Conservation (phyloP, 2,329 filamentous ascomycete genomes). For the Incumbomyces lentus region DNA sequence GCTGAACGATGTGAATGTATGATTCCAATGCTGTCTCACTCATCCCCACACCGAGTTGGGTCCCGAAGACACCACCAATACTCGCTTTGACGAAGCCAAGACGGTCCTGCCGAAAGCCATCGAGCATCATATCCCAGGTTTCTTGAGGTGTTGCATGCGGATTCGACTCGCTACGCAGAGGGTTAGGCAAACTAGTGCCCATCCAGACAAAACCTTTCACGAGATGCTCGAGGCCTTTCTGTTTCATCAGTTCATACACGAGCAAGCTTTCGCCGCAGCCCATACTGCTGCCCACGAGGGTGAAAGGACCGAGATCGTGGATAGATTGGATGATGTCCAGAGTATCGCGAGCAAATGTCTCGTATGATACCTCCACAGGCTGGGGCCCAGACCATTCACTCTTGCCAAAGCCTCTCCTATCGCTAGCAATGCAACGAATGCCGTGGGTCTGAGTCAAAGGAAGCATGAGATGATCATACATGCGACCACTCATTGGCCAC, state of each 20-base stretch:
- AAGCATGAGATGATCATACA: conserved; percentile 24
- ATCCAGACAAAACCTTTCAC: conserved; percentile 23
- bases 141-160: conserved; percentile 20
- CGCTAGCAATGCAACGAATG: conserved; percentile 24
- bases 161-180: conserved; percentile 17
- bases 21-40: conserved; percentile 14
- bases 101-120: conserved; percentile 19
- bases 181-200: conserved; percentile 20
- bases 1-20: conserved; percentile 19
- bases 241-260: conserved; percentile 17
- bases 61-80: conserved; percentile 19
- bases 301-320: conserved; percentile 18
- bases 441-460: conserved; percentile 22
- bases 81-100: conserved; percentile 16
- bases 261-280: conserved; percentile 24
- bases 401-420: conserved; percentile 25
- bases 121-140: conserved; percentile 22
- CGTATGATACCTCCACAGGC: conserved; percentile 20
- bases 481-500: conserved; percentile 25
- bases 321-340: conserved; percentile 18
- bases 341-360: conserved; percentile 24
- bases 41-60: conserved; percentile 16
- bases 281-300: conserved; percentile 24
- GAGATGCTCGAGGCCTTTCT: conserved; percentile 4
- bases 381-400: conserved; percentile 23